Evolutionary conservation across 257 asterid genomes (phyloP), one percentile per base, ranked within the genome.

Genomic region (Ajuga chamaepitys): DNA sequence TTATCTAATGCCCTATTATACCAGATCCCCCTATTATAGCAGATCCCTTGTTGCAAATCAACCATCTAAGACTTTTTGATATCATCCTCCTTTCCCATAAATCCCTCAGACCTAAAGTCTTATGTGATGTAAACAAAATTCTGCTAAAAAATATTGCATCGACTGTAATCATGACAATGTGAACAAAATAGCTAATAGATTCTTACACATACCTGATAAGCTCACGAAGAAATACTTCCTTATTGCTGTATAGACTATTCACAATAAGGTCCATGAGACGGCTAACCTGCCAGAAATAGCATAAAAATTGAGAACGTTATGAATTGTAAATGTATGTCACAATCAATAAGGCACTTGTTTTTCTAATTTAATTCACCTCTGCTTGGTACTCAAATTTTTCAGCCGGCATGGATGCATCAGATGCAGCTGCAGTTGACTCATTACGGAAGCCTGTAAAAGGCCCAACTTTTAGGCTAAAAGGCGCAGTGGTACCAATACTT

Each of bases 181-280:
- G 14, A 41, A 40, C 20, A 32, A 41, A 57, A 22, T 14, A 58
- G 48, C 62, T 28, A 58, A 64, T 20, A 32, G 12, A 62, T 24
- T 41, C 68, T 26, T 45, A 58, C 17, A 63, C 82, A 32, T 80
- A 70, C 99, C 99, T 94, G 83, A 90, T 82, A 70, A 94, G 97
- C 75, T 94, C 99, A 59, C 99, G 86, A 45, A 94, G 96, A 80
- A 94, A 87, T 63, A 93, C 96, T 3, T 90, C 96, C 77, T 88
- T 94, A 75, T 94, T 90, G 86, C 97, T 94, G 72, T 94, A 94
- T 60, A 90, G 72, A 69, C 96, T 94, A 74, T 90, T 94, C 51
- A 94, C 99, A 16, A 94, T 94, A 40, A 94, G 95, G 81, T 90
- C 97, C 97, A 94, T 90, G 35, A 94, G 96, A 51, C 97, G 97